Base-by-base conservation (phyloP, 768 basidiomycete species). In the Trametes elegans region DNA sequence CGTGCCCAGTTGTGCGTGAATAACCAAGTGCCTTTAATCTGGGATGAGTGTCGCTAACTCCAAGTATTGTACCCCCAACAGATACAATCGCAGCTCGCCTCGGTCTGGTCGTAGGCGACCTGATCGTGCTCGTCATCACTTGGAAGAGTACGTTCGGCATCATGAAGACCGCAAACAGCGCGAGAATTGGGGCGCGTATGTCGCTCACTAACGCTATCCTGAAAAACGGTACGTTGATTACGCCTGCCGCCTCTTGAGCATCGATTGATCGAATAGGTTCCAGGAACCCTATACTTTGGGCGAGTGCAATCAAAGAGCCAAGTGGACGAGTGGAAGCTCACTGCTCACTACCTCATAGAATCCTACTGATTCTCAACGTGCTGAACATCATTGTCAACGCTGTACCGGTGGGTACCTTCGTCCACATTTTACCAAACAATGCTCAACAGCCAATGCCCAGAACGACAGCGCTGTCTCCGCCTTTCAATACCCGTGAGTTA, bases 201-300 rank as follows among this genome's bases (percentile, higher is more conserved):
- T 55, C 46, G 31, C 26, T 55, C 21, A 55, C 54, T 3, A 42
- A 42, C 7, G 39, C 54, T 4, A 24, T 55, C 7, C 21, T 55
- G 18, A 55, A 48, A 42, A 47, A 55, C n/a, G 54, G 54, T 41
- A 40, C 23, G 50, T 52, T n/a, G n/a, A n/a, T n/a, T n/a, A n/a
- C n/a, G n/a, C n/a, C n/a, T n/a, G n/a, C n/a, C n/a, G n/a, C n/a
- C n/a, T n/a, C 11, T 7, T 9, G 1, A 9, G 31, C 3, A 7
- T 11, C 16, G 24, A 18, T 10, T 16, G 26, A 6, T 2, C 13
- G 11, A 6, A 2, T 14, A 28, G 14, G 36, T 16, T 9, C 1
- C 39, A 52, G 50, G 50, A 19, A 52, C 53, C 1, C 28, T 54
- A 11, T 54, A 54, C 53, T 54, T 54, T 16, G 53, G 24, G 53